Conservation (phyloP, 805 yeast genomes). For the Lachancea waltii region DNA sequence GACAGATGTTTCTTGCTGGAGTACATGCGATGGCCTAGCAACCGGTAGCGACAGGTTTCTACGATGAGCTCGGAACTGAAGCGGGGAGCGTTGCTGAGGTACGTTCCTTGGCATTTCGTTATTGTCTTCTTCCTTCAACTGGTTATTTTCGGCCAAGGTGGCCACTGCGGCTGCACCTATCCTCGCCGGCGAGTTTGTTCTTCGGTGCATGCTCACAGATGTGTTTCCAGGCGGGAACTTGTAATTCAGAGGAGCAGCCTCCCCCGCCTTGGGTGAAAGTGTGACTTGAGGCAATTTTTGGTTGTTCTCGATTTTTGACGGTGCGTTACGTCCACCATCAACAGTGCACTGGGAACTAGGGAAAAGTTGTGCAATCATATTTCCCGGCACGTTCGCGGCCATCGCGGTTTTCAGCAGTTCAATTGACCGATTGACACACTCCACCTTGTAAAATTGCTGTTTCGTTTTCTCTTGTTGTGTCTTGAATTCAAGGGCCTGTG, state of each 20-base stretch:
- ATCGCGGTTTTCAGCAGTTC: conserved; percentile 58
- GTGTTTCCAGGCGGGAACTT: conserved; percentile 17
- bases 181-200: conserved; percentile 61
- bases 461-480: conserved; percentile 75
- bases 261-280: conserved; percentile 6
- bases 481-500: conserved; percentile 51
- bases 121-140: conserved; percentile 24
- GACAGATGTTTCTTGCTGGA: conserved; percentile 5
- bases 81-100: conserved; percentile 7
- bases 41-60: conserved; percentile 22
- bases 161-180: conserved; percentile 71
- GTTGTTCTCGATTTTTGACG: background rate
- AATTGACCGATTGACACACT: conserved; percentile 51
- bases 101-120: conserved; percentile 1
- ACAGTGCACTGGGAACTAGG: too few relatives aligned
- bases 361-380: conserved; percentile 56
- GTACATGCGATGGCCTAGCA: conserved; percentile 6
- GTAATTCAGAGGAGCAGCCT: conserved; percentile 13
- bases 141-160: conserved; percentile 29
- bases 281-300: conserved; percentile 6
- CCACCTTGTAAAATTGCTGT: conserved; percentile 69
- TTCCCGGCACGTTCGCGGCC: conserved; percentile 55
- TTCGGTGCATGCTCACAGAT: conserved; percentile 14
- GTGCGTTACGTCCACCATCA: too few relatives aligned
- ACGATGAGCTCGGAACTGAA: conserved; percentile 11